Evolutionary conservation across 768 basidiomycete genomes (phyloP).

Genomic region (Boletus rufocinnamomeus): DNA sequence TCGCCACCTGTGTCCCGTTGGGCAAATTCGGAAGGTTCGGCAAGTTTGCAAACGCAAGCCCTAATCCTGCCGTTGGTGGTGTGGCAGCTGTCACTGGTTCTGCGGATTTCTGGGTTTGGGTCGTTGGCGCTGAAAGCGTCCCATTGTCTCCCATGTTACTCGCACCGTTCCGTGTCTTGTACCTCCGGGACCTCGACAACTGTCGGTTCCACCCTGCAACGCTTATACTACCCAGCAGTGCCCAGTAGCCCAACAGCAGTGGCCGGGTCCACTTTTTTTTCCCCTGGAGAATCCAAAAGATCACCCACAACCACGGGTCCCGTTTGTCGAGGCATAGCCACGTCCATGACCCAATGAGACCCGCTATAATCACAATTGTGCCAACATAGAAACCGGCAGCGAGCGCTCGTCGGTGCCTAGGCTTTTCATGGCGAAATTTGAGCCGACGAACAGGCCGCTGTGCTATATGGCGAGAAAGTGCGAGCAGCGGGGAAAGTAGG

Average conservation of each 20-base stretch:
- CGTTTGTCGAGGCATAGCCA: conserved; percentile 78
- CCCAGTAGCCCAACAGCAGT: conserved; percentile 85
- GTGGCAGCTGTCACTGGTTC: conserved; percentile 14
- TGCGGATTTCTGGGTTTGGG: conserved; percentile 24
- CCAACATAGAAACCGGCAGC: conserved; percentile 86
- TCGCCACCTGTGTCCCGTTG: conserved; percentile 61
- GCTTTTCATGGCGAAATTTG: conserved; percentile 79
- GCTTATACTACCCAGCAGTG: conserved; percentile 70
- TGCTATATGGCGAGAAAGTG: conserved; percentile 89
- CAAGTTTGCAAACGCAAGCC: conserved; percentile 44
- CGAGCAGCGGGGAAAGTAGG: conserved; percentile 89
- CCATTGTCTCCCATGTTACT: conserved; percentile 39
- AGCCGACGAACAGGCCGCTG: conserved; percentile 82
- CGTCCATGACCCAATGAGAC: conserved; percentile 91
- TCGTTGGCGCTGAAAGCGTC: conserved; percentile 30
- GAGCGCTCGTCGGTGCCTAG: conserved; percentile 76
- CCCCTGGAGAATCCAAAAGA: conserved; percentile 79
- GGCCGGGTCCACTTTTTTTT: conserved; percentile 76
- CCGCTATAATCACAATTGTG: conserved; percentile 71
- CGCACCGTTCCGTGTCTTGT: conserved; percentile 49
- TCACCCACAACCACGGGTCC: conserved; percentile 86
- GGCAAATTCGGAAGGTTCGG: conserved; percentile 54
- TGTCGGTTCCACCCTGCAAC: conserved; percentile 96
- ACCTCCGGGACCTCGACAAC: conserved; percentile 72
- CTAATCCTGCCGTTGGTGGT: conserved; percentile 30